Base-by-base conservation (phyloP, 2,329 filamentous ascomycete genomes). In the Teratosphaeria viscida region DNA sequence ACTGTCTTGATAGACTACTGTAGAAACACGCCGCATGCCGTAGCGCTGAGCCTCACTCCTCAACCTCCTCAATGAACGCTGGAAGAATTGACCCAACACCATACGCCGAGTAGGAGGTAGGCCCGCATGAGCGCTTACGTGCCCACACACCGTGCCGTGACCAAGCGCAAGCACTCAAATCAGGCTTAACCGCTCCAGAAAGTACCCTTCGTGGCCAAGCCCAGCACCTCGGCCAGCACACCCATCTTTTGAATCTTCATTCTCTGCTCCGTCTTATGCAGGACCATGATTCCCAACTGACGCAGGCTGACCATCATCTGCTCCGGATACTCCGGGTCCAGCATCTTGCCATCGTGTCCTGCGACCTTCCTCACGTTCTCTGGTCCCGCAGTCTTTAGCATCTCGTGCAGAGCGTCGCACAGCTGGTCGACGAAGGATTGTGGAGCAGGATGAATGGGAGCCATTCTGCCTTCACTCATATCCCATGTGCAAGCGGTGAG, bases 401-500 rank as follows among this genome's bases (percentile, higher is more conserved):
- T 55, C n/a, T 19, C 54, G 27, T 52, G 10, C 10, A 63, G 52
- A 34, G 37, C 11, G 2, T 23, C 35, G n/a, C 34, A 23, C 26
- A 63, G 29, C n/a, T 58, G 52, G 3, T 57, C 54, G 35, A 60
- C 43, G 57, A 60, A 63, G 5, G 32, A 49, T 5, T 26, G 14
- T 23, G 62, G 62, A 14, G 62, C 60, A 35, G 57, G 54, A 35
- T 63, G 60, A 12, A 57, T 55, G 8, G 62, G 62, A 26, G 55
- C 11, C 8, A 57, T 29, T 2, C n/a, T 37, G 47, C 59, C 54
- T n/a, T 53, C 54, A 3, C 26, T 39, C 27, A 47, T 47, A 26
- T 53, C 53, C 39, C 49, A 57, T 47, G 43, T 54, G n/a, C 49
- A 57, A 27, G 52, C 57, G 2, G 60, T 64, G 11, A 62, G 56